Evolutionary conservation across 805 yeast species (phyloP).

Genomic region (Tetrapisispora iriomotensis): DNA sequence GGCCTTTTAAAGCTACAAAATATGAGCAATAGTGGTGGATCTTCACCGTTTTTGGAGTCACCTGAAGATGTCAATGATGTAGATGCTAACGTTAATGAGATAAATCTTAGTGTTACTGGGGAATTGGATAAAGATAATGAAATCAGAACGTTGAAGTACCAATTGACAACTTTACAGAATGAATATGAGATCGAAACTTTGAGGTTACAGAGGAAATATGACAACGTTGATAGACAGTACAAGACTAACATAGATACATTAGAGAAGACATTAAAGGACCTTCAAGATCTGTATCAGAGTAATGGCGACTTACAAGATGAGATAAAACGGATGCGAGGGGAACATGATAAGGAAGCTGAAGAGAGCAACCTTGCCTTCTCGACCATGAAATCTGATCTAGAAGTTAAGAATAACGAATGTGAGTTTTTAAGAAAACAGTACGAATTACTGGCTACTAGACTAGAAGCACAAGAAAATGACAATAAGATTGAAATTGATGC

Average conservation of each 20-base stretch:
- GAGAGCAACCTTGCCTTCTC: slow-evolving; percentile 24
- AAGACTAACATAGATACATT: slow-evolving; percentile 24
- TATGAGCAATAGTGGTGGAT: slow-evolving; percentile 24
- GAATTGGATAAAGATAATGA: slow-evolving; percentile 14
- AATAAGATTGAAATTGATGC: slow-evolving; percentile 13
- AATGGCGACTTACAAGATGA: slow-evolving; percentile 18
- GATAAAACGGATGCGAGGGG: slow-evolving; percentile 16
- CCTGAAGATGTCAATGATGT: slow-evolving; percentile 17
- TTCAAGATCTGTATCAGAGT: slow-evolving; percentile 30
- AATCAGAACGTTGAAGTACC: slow-evolving; percentile 28
- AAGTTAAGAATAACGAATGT: slow-evolving; percentile 21
- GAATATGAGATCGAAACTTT: slow-evolving; percentile 30
- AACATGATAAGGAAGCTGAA: slow-evolving; percentile 10
- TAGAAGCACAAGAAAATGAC: slow-evolving; percentile 12
- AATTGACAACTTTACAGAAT: slow-evolving; percentile 30
- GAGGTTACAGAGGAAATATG: slow-evolving; percentile 16
- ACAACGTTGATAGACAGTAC: slow-evolving; percentile 25
- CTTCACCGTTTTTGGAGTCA: slow-evolving; percentile 32
- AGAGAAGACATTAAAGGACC: slow-evolving; percentile 26
- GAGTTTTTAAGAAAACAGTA: slow-evolving; percentile 32
- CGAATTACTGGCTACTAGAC: slow-evolving; percentile 12
- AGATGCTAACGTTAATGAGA: slow-evolving; percentile 23
- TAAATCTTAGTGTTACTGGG: slow-evolving; percentile 2
- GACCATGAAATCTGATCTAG: slow-evolving; percentile 30
- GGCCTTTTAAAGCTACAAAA: too few relatives aligned